Conservation (phyloP, 331 rosid species). For the Acacia concinna region DNA sequence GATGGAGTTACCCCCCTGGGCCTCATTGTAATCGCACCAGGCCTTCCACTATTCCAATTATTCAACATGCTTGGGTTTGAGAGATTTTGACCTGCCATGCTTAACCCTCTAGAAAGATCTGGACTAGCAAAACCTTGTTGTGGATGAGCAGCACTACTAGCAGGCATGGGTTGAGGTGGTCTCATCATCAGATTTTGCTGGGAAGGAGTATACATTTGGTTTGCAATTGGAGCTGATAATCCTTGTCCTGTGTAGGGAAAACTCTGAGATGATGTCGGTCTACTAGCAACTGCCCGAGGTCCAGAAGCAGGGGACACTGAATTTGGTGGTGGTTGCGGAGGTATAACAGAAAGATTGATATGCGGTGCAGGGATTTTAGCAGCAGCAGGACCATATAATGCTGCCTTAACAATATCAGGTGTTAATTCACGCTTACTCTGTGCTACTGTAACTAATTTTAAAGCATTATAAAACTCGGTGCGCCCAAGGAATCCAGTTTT, state of each 20-base stretch:
- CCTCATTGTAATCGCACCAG: conserved; percentile 50
- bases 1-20: conserved; percentile 64
- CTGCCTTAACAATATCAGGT: conserved; percentile 87
- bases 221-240: conserved; percentile 48
- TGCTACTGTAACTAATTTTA: conserved; percentile 88
- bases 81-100: conserved; percentile 45
- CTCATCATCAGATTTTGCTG: conserved; percentile 64
- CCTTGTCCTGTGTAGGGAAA: conserved; percentile 69
- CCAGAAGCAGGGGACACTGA: conserved; percentile 44
- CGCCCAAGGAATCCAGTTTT: conserved; percentile 91
- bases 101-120: conserved; percentile 45
- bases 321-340: conserved; percentile 50
- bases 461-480: conserved; percentile 83
- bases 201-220: conserved; percentile 56
- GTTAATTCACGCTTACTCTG: conserved; percentile 91
- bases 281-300: conserved; percentile 52
- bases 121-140: conserved; percentile 51
- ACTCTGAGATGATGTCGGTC: conserved; percentile 56
- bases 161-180: conserved; percentile 67
- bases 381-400: conserved; percentile 85
- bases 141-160: conserved; percentile 42
- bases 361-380: conserved; percentile 90
- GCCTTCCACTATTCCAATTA: conserved; percentile 67
- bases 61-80: conserved; percentile 50
- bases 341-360: conserved; percentile 59